A percentile compares a stretch with the other conserved stretches of the same genome.
Evolutionary conservation across 2,329 filamentous ascomycete species (phyloP).

Genomic region (Sclerotiophoma versabilis): DNA sequence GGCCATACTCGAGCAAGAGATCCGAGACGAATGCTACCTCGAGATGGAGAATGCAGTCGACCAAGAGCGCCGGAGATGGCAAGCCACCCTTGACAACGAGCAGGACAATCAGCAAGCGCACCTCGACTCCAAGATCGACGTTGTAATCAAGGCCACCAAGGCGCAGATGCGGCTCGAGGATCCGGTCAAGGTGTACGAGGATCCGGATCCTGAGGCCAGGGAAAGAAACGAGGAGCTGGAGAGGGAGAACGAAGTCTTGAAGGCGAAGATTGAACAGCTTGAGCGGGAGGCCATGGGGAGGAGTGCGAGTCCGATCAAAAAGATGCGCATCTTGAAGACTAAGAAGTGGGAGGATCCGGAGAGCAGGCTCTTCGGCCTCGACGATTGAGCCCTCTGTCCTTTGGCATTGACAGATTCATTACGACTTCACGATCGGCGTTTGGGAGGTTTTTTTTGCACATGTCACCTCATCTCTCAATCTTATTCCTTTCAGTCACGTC

Average conservation of each 20-base stretch:
- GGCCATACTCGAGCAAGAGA: constrained; percentile 80
- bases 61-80: constrained; percentile 81
- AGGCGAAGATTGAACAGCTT: constrained; percentile 47
- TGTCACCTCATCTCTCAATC: not conserved
- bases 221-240: constrained; percentile 51
- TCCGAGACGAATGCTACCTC: constrained; percentile 85
- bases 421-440: constrained; percentile 17
- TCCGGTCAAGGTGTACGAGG: constrained; percentile 53
- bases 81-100: constrained; percentile 78
- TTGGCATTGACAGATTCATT: not conserved
- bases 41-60: constrained; percentile 84
- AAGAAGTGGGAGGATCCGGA: constrained; percentile 56
- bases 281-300: constrained; percentile 50
- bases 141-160: constrained; percentile 65
- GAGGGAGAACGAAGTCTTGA: constrained; percentile 52
- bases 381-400: constrained; percentile 4
- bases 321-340: constrained; percentile 58
- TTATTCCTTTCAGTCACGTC: not conserved
- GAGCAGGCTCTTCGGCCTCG: constrained; percentile 10
- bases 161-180: constrained; percentile 37
- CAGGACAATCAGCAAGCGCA: constrained; percentile 80
- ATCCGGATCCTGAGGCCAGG: constrained; percentile 48
- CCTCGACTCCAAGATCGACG: constrained; percentile 85
- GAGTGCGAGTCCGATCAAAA: constrained; percentile 56
- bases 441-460: constrained; percentile 2